Evolutionary conservation across 2,329 filamentous ascomycete genomes (phyloP).

Genomic region (Colletotrichum nymphaeae): DNA sequence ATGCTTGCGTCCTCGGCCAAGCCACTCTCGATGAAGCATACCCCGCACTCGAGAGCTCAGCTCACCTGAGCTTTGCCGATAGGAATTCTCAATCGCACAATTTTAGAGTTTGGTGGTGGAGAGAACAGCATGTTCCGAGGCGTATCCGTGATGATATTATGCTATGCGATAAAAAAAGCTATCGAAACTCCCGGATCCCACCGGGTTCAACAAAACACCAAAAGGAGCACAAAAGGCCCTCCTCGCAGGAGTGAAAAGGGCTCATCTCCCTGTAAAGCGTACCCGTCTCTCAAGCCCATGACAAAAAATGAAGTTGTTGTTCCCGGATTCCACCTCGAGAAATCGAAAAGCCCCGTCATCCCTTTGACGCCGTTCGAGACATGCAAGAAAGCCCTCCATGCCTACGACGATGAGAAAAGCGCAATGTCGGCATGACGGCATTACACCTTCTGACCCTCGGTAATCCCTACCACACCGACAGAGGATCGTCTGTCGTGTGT

Average conservation of each 20-base stretch:
- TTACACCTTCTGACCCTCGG: too few relatives aligned
- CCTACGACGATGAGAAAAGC: background rate
- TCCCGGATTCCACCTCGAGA: background rate
- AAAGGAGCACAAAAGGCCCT: background rate
- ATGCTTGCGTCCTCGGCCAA: conserved; percentile 2
- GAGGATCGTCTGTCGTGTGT: background rate
- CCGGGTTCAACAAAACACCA: background rate
- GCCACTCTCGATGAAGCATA: conserved; percentile 3
- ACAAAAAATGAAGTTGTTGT: background rate
- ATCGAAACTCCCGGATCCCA: background rate
- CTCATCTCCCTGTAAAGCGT: background rate
- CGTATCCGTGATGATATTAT: conserved; percentile 29
- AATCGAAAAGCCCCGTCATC: background rate
- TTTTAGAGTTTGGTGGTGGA: background rate
- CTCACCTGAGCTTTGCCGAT: background rate
- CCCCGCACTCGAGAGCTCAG: conserved; percentile 13
- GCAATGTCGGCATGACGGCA: background rate
- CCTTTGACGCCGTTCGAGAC: background rate
- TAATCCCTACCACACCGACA: too few relatives aligned
- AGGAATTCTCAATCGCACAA: background rate
- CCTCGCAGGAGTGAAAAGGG: background rate
- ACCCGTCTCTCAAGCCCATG: background rate
- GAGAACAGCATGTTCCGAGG: background rate
- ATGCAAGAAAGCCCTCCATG: background rate
- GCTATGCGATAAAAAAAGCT: background rate